Conservation (phyloP, 2,329 filamentous ascomycete genomes). For the Clarireedia hainanense region DNA sequence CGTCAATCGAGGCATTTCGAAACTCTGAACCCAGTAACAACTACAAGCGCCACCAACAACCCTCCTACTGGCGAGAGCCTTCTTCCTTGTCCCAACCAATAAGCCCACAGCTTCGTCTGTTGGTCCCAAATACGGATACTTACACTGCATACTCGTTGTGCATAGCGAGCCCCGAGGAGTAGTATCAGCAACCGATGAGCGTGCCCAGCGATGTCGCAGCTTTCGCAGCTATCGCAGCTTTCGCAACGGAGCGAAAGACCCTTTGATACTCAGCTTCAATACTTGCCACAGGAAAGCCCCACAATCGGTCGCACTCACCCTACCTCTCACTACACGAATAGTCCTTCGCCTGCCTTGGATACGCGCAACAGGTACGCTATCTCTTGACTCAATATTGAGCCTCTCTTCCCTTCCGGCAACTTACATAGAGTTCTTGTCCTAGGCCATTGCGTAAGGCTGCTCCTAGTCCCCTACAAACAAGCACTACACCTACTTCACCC, state of each 20-base stretch:
- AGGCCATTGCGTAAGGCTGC: slow-evolving; percentile 29
- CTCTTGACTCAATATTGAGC: slow-evolving; percentile 6
- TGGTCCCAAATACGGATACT: slow-evolving; percentile 19
- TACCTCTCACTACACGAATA: slow-evolving; percentile 19
- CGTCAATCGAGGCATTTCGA: slow-evolving; percentile 25
- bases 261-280: slow-evolving; percentile 18
- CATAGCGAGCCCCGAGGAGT: slow-evolving; percentile 24
- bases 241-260: slow-evolving; percentile 26
- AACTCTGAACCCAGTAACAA: slow-evolving; percentile 20
- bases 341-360: slow-evolving; percentile 19
- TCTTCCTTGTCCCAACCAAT: slow-evolving; percentile 10
- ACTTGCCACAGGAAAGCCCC: slow-evolving; percentile 24
- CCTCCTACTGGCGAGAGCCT: slow-evolving; percentile 5
- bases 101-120: slow-evolving; percentile 14
- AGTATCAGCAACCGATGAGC: slow-evolving; percentile 14
- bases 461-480: slow-evolving; percentile 30
- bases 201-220: slow-evolving; percentile 9
- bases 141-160: slow-evolving; percentile 3
- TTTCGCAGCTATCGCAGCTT: slow-evolving; percentile 19
- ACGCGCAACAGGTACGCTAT: slow-evolving; percentile 23
- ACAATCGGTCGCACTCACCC: slow-evolving; percentile 21
- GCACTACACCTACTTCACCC: slow-evolving; percentile 24
- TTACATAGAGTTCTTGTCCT: slow-evolving; percentile 18
- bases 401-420: slow-evolving; percentile 9
- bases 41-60: slow-evolving; percentile 15